These are phyloP conservation scores for Cercospora sesami DNA, from an alignment of 2,329 filamentous ascomycete species.

Conservation along the genomic window DNA sequence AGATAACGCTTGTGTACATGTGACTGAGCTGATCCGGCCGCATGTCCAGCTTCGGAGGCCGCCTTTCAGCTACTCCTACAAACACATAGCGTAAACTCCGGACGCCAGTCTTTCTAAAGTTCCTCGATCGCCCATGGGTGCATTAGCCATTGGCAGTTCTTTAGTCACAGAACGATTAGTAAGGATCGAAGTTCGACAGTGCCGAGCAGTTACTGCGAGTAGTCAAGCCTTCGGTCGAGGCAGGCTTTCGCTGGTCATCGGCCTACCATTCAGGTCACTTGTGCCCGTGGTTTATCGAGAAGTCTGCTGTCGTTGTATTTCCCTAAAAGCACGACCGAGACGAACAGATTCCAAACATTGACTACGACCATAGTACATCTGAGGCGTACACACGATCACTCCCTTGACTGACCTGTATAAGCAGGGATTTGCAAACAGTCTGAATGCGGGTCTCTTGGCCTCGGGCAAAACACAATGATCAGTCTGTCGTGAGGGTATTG, in stretches of 20 bases:
- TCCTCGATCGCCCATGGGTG: background rate
- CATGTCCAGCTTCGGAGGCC: background rate
- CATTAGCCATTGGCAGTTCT: background rate
- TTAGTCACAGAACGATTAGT: background rate
- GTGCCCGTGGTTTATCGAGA: too few species aligned
- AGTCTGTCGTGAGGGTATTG: background rate
- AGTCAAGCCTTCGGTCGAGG: too few species aligned
- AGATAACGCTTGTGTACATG: background rate
- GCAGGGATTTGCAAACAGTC: background rate
- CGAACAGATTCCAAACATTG: too few species aligned
- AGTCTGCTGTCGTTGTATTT: too few species aligned
- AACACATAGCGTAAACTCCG: background rate
- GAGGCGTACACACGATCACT: too few species aligned
- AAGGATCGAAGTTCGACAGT: background rate
- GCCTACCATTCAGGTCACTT: too few species aligned
- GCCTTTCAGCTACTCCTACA: background rate
- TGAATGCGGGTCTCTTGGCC: background rate
- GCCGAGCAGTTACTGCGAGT: too few species aligned
- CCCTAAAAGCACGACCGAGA: too few species aligned
- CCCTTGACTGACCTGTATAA: too few species aligned
- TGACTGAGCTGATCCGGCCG: background rate
- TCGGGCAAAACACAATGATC: background rate
- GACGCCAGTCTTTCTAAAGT: background rate
- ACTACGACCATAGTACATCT: too few species aligned
- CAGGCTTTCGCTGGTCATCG: too few species aligned